Evolutionary conservation across 2,329 filamentous ascomycete genomes (phyloP), one percentile per base, ranked within the genome.

Genomic region (Endocalyx cinctus): DNA sequence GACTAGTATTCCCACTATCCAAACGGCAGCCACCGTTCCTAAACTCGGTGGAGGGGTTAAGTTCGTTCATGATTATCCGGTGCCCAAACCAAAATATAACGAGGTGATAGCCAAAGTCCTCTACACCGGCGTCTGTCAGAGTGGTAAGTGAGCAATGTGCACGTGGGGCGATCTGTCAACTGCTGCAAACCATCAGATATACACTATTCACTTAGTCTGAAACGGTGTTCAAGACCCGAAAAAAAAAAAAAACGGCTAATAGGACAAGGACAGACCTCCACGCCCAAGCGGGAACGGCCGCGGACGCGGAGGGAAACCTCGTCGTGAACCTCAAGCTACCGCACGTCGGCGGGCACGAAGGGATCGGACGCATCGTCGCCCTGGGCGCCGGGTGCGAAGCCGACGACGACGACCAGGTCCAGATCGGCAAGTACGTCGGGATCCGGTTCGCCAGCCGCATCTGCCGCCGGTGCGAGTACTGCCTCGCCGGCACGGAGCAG

Each of bases 281-380:
- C 33, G 64, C 61, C 5, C 62, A 60, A 43, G 41, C 51, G 10
- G 61, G 60, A 18, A 60, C 58, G 10, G 61, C 60, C 12, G 29
- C 37, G n/a, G 27, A 25, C 6, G 4, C 35, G 8, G 27, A 32
- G 13, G 40, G 70, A 2, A 76, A 35, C 5, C 63, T 62, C 8
- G 67, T 67, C 20, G 64, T 59, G 2, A 52, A 60, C 11, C 62
- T 66, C 40, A 67, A 67, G 35, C 47, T 66, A 0, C 64, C 64
- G 1, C 63, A 68, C 33, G 51, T 67, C n/a, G 63, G 63, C 12
- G 63, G 64, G 5, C 64, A 67, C 41, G 63, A 69, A 53, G 65
- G 64, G 1, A 55, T 67, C 12, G 64, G 63, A 2, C 58, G 57
- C 1, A 60, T 67, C 26, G 47, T 67, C 12, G 48, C 53, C 0